These are phyloP conservation scores for Phragmites australis DNA, from an alignment of 176 grass and related monocot genomes.

Conservation along the genomic window DNA sequence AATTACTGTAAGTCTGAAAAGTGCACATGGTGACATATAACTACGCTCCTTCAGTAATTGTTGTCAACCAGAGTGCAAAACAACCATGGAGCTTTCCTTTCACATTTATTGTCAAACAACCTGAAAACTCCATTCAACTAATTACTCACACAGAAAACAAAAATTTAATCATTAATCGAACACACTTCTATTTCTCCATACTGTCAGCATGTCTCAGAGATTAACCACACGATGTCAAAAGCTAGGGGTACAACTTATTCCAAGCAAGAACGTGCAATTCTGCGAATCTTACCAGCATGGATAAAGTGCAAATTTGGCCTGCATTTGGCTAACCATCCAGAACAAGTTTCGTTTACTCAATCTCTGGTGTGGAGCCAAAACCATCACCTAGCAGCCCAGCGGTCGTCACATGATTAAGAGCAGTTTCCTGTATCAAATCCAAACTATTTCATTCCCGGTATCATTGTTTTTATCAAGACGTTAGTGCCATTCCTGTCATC, in stretches of 20 bases:
- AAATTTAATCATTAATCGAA: not conserved
- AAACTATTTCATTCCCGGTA: slow-evolving; percentile 1
- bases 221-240: slow-evolving; percentile 1
- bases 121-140: slow-evolving; percentile 31
- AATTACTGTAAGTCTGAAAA: slow-evolving; percentile 20
- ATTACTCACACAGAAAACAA: not conserved
- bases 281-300: slow-evolving; percentile 78
- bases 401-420: slow-evolving; percentile 88
- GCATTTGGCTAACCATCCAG: slow-evolving; percentile 99
- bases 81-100: slow-evolving; percentile 6
- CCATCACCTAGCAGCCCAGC: slow-evolving; percentile 85
- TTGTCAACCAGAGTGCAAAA: not conserved
- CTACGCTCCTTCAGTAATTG: slow-evolving; percentile 20
- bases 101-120: slow-evolving; percentile 44
- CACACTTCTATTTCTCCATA: not conserved
- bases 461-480: no score
- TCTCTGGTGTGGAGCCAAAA: slow-evolving; percentile 93
- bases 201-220: not conserved
- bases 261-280: not conserved
- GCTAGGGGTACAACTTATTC: not conserved
- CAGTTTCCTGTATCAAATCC: slow-evolving; percentile 57
- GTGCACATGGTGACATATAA: slow-evolving; percentile 25
- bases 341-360: slow-evolving; percentile 95
- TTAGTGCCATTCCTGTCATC: no score
- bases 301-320: slow-evolving; percentile 73